Conservation (phyloP, 192 early-diverging fungal genomes). For the Coemansia sp. region DNA sequence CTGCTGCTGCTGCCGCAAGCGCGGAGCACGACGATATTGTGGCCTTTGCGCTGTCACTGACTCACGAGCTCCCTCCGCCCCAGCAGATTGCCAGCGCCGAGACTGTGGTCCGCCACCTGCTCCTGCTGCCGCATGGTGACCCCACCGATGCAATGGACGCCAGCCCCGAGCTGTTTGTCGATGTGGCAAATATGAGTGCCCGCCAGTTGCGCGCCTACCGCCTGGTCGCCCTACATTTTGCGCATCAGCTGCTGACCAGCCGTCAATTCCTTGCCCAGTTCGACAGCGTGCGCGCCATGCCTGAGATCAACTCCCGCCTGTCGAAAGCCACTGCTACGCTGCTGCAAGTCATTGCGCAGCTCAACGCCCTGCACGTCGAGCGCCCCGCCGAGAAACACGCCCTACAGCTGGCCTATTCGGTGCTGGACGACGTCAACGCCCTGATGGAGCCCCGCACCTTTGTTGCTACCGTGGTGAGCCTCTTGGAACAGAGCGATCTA, state of each 20-base stretch:
- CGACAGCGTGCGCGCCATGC: not conserved
- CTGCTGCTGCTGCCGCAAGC: constrained; percentile 39
- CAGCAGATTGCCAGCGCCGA: constrained; percentile 67
- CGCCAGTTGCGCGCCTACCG: constrained; percentile 40
- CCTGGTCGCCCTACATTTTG: constrained; percentile 47
- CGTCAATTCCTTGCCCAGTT: constrained; percentile 28
- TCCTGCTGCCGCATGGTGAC: constrained; percentile 50
- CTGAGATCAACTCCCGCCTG: constrained; percentile 16
- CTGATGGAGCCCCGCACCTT: constrained; percentile 76
- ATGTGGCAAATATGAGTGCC: constrained; percentile 17
- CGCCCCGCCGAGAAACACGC: constrained; percentile 44
- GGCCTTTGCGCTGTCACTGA: constrained; percentile 73
- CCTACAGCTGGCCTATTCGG: constrained; percentile 58
- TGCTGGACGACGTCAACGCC: constrained; percentile 70
- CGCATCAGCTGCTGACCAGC: constrained; percentile 42
- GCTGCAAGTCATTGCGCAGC: constrained; percentile 21
- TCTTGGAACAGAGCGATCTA: constrained; percentile 61
- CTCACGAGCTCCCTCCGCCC: constrained; percentile 62
- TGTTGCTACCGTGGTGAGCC: constrained; percentile 60
- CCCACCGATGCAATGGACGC: not conserved
- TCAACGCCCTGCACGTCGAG: constrained; percentile 17
- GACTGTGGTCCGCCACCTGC: constrained; percentile 57
- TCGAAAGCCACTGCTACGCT: constrained; percentile 9
- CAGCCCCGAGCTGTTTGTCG: constrained; percentile 6
- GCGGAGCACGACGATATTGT: constrained; percentile 62